Evolutionary conservation across 2,329 filamentous ascomycete genomes (phyloP).

Genomic region (Aspergillus novofumigatus): DNA sequence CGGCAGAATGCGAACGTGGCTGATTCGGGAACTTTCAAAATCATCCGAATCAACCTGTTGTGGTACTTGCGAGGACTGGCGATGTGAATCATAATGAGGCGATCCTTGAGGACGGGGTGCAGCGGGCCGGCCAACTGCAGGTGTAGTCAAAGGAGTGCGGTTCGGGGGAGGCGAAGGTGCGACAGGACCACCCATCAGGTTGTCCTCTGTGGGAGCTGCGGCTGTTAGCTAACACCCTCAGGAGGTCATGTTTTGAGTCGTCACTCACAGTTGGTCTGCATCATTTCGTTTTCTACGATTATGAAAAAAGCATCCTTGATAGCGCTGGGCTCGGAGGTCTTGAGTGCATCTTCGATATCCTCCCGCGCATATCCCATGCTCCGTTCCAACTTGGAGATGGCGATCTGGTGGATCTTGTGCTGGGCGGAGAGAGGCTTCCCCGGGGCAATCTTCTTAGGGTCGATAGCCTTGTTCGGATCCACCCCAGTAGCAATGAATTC

Average conservation of each 20-base stretch:
- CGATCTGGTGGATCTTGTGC: conserved; percentile 84
- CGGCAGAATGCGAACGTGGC: conserved; percentile 86
- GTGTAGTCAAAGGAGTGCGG: conserved; percentile 14
- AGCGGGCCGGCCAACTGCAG: conserved; percentile 14
- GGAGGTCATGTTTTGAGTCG: not conserved
- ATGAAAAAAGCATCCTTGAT: conserved; percentile 99
- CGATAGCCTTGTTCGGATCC: conserved; percentile 86
- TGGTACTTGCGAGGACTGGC: conserved; percentile 20
- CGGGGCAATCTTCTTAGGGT: conserved; percentile 74
- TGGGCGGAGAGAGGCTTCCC: conserved; percentile 73
- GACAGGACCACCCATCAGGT: conserved; percentile 24
- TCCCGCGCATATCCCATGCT: conserved; percentile 96
- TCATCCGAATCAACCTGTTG: conserved; percentile 25
- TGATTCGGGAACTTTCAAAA: conserved; percentile 57
- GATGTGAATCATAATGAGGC: conserved; percentile 22
- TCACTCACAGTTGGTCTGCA: conserved; percentile 84
- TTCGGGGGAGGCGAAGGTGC: conserved; percentile 29
- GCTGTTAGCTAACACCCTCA: not conserved
- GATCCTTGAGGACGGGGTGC: conserved; percentile 17
- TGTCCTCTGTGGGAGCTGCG: conserved; percentile 36
- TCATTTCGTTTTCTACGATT: conserved; percentile 93
- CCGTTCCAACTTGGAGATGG: conserved; percentile 92
- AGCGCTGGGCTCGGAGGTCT: conserved; percentile 87
- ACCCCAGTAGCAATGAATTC: conserved; percentile 94
- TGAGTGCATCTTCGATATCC: conserved; percentile 90